Evolutionary conservation across 1,139 yeast species (phyloP).

Genomic region (Magnusiomyces tetraspermus): DNA sequence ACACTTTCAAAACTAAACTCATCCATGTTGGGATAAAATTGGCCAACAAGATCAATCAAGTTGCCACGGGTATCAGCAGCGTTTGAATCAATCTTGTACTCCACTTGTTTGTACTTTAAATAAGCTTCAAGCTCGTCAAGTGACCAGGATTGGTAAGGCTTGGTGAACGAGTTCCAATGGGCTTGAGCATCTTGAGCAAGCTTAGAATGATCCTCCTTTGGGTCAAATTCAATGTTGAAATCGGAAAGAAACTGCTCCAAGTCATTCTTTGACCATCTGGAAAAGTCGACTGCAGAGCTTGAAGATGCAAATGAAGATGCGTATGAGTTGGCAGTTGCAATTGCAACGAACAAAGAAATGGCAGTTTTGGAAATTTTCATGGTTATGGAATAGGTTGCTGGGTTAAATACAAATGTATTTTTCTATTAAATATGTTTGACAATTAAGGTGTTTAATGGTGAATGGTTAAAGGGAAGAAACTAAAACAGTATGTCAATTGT

Average conservation of each 20-base stretch:
- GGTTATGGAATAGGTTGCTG: not conserved
- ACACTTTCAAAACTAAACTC: not conserved
- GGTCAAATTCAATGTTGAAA: not conserved
- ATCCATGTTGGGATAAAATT: not conserved
- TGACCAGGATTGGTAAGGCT: slow-evolving; percentile 2
- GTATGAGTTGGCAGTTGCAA: not conserved
- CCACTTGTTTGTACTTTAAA: not conserved
- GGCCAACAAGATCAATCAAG: not conserved
- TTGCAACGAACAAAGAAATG: not conserved
- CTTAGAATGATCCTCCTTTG: not conserved
- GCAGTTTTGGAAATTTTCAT: slow-evolving; percentile 1
- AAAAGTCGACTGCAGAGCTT: not conserved
- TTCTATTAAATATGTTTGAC: no score
- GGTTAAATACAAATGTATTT: no score
- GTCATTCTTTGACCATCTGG: slow-evolving; percentile 2
- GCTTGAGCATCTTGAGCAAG: not conserved
- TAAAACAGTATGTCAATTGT: no score
- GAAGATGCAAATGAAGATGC: not conserved
- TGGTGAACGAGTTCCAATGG: slow-evolving; percentile 1
- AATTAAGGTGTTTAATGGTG: no score
- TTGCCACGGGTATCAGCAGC: not conserved
- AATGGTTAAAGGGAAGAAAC: no score
- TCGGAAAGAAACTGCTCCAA: not conserved
- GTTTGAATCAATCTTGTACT: not conserved
- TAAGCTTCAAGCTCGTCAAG: slow-evolving; percentile 1